Conservation (phyloP, 495 filamentous ascomycete species). For the Cercophora sp. region DNA sequence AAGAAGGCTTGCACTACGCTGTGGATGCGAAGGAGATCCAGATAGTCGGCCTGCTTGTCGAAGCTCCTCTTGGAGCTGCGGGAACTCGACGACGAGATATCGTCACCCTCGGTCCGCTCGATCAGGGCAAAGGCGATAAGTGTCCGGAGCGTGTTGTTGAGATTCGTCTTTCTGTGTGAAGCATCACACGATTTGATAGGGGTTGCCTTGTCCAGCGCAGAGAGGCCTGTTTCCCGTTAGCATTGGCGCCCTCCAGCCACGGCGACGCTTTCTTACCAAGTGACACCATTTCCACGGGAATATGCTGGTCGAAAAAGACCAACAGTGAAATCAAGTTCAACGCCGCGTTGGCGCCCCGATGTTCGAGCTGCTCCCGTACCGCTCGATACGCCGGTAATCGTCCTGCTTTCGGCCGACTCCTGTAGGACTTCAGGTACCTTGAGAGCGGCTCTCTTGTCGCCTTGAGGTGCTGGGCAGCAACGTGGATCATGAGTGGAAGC, state of each 20-base stretch:
- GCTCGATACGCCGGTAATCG: conserved; percentile 62
- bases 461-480: conserved; percentile 69
- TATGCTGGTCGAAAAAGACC: conserved; percentile 67
- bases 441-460: conserved; percentile 66
- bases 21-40: conserved; percentile 73
- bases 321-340: conserved; percentile 71
- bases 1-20: conserved; percentile 78
- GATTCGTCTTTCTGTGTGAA: conserved; percentile 33
- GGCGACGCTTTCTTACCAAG: conserved; percentile 44
- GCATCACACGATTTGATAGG: conserved; percentile 56
- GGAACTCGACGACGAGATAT: conserved; percentile 36
- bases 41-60: conserved; percentile 50
- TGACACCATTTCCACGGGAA: conserved; percentile 70
- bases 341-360: conserved; percentile 56
- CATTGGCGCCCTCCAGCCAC: background rate
- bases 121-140: conserved; percentile 69
- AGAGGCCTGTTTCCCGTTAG: conserved; percentile 31
- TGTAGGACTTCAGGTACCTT: conserved; percentile 65
- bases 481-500: conserved; percentile 74
- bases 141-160: conserved; percentile 64
- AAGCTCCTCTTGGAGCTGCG: conserved; percentile 46
- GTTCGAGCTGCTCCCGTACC: conserved; percentile 66
- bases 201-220: conserved; percentile 51
- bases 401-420: conserved; percentile 62
- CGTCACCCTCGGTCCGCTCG: conserved; percentile 56